Evolutionary conservation across 441 rosid species (phyloP).

Genomic region (Pelargonium cotyledonis): DNA sequence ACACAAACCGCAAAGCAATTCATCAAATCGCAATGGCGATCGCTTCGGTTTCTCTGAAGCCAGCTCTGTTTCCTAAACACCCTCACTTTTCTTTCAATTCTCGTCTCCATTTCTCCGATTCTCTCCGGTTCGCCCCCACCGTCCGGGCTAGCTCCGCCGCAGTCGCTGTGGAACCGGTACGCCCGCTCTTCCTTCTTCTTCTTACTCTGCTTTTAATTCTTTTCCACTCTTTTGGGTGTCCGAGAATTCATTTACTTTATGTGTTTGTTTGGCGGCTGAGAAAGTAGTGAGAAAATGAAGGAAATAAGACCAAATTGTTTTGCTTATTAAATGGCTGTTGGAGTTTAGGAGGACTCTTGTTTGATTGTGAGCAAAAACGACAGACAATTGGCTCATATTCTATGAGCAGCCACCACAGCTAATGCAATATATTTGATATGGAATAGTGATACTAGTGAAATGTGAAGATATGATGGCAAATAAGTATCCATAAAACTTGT

Average conservation of each 20-base stretch:
- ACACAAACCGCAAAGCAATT: background rate
- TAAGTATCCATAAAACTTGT: background rate
- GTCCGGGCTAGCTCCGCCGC: slow-evolving; percentile 33
- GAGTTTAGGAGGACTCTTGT: too few species aligned
- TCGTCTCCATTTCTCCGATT: slow-evolving; percentile 30
- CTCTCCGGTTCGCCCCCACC: slow-evolving; percentile 27
- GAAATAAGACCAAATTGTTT: background rate
- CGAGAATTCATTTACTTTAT: background rate
- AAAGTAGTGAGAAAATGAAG: background rate
- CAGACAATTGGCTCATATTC: background rate
- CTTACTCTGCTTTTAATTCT: background rate
- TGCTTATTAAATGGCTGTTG: background rate
- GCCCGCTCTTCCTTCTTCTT: background rate
- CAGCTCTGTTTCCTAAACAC: slow-evolving; percentile 29
- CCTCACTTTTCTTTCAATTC: slow-evolving; percentile 30
- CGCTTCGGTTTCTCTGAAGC: slow-evolving; percentile 41
- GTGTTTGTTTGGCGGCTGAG: background rate
- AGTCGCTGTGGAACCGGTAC: slow-evolving; percentile 38
- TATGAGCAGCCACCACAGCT: background rate
- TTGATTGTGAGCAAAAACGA: too few species aligned
- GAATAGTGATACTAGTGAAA: background rate
- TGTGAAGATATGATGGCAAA: background rate
- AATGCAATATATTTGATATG: background rate
- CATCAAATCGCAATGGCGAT: slow-evolving; percentile 32
- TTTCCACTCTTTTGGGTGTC: background rate